Base-by-base conservation (phyloP, 768 basidiomycete genomes). In the Lactarius akahatsu region DNA sequence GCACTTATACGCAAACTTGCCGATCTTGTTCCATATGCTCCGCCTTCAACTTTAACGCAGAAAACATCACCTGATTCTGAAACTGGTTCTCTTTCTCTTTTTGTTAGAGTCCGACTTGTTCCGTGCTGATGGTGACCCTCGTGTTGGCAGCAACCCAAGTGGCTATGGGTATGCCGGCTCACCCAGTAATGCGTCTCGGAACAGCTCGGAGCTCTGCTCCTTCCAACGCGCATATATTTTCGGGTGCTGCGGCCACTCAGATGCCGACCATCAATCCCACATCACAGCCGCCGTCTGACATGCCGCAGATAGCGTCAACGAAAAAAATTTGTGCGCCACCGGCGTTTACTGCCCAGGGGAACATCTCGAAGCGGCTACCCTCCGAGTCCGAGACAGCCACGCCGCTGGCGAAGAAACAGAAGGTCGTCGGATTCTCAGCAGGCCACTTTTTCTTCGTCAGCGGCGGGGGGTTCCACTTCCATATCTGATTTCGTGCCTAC, bases 1-100 rank as follows among this genome's bases (percentile, higher is more conserved):
- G 82, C 78, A 1, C 78, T 91, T 43, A 74, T 91, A 34, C 78
- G 80, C 66, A 88, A 81, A 72, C 73, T 85, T 34, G 59, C 43
- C 4, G 72, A 59, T 59, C 43, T 47, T 56, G 59, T 50, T 1
- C 7, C 65, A 34, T 58, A 41, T 52, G 64, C 61, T 34, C 57
- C 23, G 7, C 9, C 41, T 28, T 2, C 28, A 16, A 61, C 56
- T 18, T 57, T 56, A 26, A 47, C 47, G 16, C 45, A 34, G 16
- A 66, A n/a, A 18, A 26, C 43, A 9, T 47, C 3, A 43, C n/a
- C 23, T 40, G 36, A 41, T 10, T n/a, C 30, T 28, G 34, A 59
- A 28, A 9, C 23, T 16, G 28, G 36, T 36, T 2, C 38, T 32
- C 18, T 23, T 50, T 47, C 13, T 30, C 32, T 36, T 38, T 3